These are phyloP conservation scores for Vitis hybrid DNA, from an alignment of 177 flowering plant species.

Conservation along the genomic window DNA sequence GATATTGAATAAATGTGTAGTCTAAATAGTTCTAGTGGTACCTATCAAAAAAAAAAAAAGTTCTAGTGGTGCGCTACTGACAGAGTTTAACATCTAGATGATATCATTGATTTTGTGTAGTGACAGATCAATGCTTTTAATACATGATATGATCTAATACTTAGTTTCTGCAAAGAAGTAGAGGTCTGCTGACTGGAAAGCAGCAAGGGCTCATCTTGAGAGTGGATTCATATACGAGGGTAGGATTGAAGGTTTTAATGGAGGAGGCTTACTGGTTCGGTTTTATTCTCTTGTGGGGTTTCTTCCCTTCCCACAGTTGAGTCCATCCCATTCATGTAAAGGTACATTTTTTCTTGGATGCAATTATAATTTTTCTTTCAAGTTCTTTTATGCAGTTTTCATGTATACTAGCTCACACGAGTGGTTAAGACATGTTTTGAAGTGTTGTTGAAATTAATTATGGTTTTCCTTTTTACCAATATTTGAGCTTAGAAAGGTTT, in stretches of 20 bases:
- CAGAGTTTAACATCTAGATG: background rate
- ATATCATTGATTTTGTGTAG: background rate
- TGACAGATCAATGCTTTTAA: constrained; percentile 6
- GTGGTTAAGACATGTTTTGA: too few species aligned
- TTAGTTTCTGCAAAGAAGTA: constrained; percentile 65
- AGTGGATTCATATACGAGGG: constrained; percentile 63
- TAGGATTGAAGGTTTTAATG: constrained; percentile 68
- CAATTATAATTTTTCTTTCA: background rate
- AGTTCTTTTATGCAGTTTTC: background rate
- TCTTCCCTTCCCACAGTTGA: constrained; percentile 80
- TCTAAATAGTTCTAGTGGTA: background rate
- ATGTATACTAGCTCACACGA: too few species aligned
- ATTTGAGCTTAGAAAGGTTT: too few species aligned
- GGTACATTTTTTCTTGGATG: constrained; percentile 36
- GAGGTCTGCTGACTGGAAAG: constrained; percentile 92
- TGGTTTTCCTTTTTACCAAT: too few species aligned
- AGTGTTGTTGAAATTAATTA: too few species aligned
- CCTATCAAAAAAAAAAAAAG: too few species aligned
- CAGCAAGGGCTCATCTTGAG: constrained; percentile 58
- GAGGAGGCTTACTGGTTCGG: constrained; percentile 84
- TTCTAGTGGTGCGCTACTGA: background rate
- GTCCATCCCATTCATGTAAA: constrained; percentile 72
- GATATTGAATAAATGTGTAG: background rate
- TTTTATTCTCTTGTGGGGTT: constrained; percentile 79
- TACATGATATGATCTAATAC: constrained; percentile 32